Evolutionary conservation across 2,329 filamentous ascomycete species (phyloP), one percentile per base, ranked within the genome.

Genomic region (Trichoderma atrobrunneum): DNA sequence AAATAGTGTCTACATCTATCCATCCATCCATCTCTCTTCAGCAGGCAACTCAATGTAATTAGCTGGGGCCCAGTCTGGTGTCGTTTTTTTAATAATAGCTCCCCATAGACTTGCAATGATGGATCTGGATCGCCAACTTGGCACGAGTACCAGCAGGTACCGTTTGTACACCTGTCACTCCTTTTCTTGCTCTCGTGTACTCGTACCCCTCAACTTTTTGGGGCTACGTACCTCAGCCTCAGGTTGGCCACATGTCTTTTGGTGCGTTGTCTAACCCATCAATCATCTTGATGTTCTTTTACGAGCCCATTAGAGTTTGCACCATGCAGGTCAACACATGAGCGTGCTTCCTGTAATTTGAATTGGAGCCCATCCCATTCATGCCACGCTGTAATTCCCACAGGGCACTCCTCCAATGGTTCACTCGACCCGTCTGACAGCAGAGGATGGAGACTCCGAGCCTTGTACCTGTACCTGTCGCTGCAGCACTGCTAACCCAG

Each of bases 291-390:
- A 64, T 39, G 32, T n/a, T n/a, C 12, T 10, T 43, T 21, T n/a
- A 26, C 54, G 51, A 14, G 18, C 30, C 26, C 48, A 24, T 62
- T 65, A 65, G 62, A 54, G 63, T 57, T 56, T 36, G 21, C 63
- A 56, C 63, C 30, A 51, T 59, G 48, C 64, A 59, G 51, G 48
- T 28, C 51, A 43, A 43, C 54, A 68, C 65, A 68, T 68, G 34
- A 68, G 24, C 8, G 18, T 60, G 54, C 34, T 68, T 68, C 65
- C 65, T 68, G 65, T 30, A 68, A 68, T 68, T 60, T 68, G 36
- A 36, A 36, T 36, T 36, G 36, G 36, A 54, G 28, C 24, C 34
- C 32, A 66, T 30, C 24, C 34, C 32, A 36, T 60, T 68, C 30
- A 68, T 68, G 65, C 65, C 65, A 59, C 43, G 43, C 43, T 21